Percentiles rank a stretch among this genome's conserved stretches.
Evolutionary conservation across 371 early-diverging fungal species (phyloP).

Genomic region (Rhizopus delemar): DNA sequence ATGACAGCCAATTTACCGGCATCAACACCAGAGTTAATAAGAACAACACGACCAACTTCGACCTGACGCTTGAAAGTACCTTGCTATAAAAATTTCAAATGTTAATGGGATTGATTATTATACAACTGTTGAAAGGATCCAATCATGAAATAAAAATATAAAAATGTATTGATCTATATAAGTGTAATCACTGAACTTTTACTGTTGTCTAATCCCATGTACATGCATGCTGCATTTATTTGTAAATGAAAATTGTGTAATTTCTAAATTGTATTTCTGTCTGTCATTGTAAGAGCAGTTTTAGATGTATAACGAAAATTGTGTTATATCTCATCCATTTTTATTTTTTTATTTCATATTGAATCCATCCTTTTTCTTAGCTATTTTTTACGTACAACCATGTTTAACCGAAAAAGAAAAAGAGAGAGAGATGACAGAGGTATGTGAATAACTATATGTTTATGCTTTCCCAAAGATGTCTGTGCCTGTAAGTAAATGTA

Average conservation of each 20-base stretch:
- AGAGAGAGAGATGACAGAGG: background rate
- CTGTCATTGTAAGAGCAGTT: too few relatives aligned
- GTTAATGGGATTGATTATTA: too few relatives aligned
- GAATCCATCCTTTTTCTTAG: background rate
- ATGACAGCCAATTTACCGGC: constrained; percentile 96
- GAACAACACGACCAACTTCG: constrained; percentile 97
- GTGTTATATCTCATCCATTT: background rate
- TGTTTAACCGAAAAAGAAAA: background rate
- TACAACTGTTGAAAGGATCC: background rate
- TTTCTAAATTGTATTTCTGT: too few relatives aligned
- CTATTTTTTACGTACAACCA: constrained; percentile 1
- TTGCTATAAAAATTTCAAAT: constrained; percentile 29
- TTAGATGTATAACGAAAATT: too few relatives aligned
- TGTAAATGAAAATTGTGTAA: too few relatives aligned
- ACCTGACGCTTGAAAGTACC: constrained; percentile 88
- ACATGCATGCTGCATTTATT: too few relatives aligned
- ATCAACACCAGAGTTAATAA: constrained; percentile 91
- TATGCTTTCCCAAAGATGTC: too few relatives aligned
- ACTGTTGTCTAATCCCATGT: too few relatives aligned
- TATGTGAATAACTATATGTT: background rate
- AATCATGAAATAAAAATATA: background rate
- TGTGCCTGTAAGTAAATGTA: too few relatives aligned
- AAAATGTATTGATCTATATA: too few relatives aligned
- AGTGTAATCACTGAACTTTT: background rate
- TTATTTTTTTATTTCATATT: too few relatives aligned